Percentiles rank a stretch among this genome's conserved stretches.
These are phyloP conservation scores for Coleophoma crateriformis DNA, from an alignment of 2,329 filamentous ascomycete genomes.

Conservation along the genomic window DNA sequence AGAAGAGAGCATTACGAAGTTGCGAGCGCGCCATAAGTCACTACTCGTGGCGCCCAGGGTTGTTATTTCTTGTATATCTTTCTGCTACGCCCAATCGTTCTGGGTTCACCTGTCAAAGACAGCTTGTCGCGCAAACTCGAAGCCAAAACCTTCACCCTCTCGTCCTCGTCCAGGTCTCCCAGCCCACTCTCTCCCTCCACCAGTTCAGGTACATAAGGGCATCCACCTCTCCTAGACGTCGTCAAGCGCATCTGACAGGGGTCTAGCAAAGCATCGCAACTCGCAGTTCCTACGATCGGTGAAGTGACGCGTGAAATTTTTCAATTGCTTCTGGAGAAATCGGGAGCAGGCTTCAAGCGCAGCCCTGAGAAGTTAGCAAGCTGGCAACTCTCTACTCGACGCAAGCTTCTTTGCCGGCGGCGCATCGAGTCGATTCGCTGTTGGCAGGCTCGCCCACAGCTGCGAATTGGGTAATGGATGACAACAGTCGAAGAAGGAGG, in stretches of 20 bases:
- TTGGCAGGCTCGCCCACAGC: slow-evolving; percentile 46
- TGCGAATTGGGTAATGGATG: slow-evolving; percentile 67
- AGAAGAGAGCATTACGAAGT: slow-evolving; percentile 62
- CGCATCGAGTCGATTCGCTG: slow-evolving; percentile 57
- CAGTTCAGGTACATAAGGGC: slow-evolving; percentile 3
- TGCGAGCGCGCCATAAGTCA: slow-evolving; percentile 75
- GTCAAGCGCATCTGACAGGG: slow-evolving; percentile 5
- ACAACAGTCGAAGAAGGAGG: slow-evolving; percentile 66
- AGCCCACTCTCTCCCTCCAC: neutral
- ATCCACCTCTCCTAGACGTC: neutral
- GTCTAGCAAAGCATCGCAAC: slow-evolving; percentile 4
- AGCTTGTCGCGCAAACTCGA: slow-evolving; percentile 4
- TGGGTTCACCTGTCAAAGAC: neutral
- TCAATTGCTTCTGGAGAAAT: neutral
- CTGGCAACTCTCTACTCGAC: slow-evolving; percentile 58
- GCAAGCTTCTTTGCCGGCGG: slow-evolving; percentile 59
- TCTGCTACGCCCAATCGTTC: slow-evolving; percentile 1
- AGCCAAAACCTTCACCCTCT: neutral
- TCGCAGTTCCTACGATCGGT: neutral
- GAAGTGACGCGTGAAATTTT: neutral
- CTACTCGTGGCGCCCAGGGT: slow-evolving; percentile 43
- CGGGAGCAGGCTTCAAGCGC: neutral
- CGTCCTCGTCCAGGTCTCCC: slow-evolving; percentile 1
- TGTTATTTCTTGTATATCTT: slow-evolving; percentile 1
- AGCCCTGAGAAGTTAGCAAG: slow-evolving; percentile 40